A percentile compares a stretch with the other conserved stretches of the same genome.
phyloP scores from a whole-genome alignment of 2,329 filamentous ascomycete species.

The Ramichloridium luteum region DNA sequence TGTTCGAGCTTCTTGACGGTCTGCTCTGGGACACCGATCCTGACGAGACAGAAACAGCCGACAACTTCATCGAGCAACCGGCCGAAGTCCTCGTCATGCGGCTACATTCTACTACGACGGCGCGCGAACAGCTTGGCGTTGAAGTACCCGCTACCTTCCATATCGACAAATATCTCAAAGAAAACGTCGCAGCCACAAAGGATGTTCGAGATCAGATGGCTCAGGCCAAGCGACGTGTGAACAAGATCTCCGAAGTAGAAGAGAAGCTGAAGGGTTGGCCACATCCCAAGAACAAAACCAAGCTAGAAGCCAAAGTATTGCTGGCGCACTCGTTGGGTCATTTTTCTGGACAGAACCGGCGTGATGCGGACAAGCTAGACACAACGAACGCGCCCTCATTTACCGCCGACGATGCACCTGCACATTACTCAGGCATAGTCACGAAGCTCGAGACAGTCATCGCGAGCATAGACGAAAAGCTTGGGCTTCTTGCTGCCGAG shows the following conservation, averaged over 20 bases:
- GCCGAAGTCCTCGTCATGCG: slow-evolving; percentile 46
- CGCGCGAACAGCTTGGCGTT: slow-evolving; percentile 29
- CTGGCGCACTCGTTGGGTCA: slow-evolving; percentile 24
- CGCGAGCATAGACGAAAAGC: slow-evolving; percentile 21
- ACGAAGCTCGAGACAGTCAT: slow-evolving; percentile 26
- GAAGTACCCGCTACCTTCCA: slow-evolving; percentile 44
- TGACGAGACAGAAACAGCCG: slow-evolving; percentile 12
- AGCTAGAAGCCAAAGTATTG: slow-evolving; percentile 27
- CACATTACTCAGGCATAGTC: slow-evolving; percentile 17
- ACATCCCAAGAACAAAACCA: slow-evolving; percentile 21
- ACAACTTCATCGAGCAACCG: slow-evolving; percentile 30
- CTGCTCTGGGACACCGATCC: slow-evolving; percentile 21
- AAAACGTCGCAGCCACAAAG: slow-evolving; percentile 36
- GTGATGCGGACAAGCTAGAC: slow-evolving; percentile 13
- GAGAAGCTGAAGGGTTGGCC: slow-evolving; percentile 26
- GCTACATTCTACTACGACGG: slow-evolving; percentile 25
- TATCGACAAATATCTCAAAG: slow-evolving; percentile 47
- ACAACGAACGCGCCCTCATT: slow-evolving; percentile 12
- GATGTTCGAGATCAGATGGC: slow-evolving; percentile 34
- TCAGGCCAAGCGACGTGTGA: slow-evolving; percentile 19
- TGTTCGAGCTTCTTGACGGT: slow-evolving; percentile 20
- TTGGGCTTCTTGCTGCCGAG: slow-evolving; percentile 17
- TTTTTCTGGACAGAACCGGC: slow-evolving; percentile 20
- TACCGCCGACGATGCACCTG: slow-evolving; percentile 7
- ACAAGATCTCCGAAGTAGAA: slow-evolving; percentile 25